phyloP scores from a whole-genome alignment of 768 basidiomycete genomes.

The Mycena latifolia region DNA sequence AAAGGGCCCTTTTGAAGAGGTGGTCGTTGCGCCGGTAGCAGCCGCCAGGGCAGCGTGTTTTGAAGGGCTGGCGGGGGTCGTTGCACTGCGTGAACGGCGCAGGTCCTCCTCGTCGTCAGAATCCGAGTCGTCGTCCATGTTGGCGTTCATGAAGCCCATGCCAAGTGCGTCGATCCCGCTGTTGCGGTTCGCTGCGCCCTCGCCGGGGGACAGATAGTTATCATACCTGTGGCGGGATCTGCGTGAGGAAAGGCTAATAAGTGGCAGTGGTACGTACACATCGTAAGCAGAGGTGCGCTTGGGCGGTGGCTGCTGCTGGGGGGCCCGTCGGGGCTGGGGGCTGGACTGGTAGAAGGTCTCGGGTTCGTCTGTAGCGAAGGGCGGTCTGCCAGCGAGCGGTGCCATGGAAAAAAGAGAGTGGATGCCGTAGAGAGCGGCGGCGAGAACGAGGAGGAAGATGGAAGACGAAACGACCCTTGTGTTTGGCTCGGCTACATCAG shows the following conservation, averaged over 20 bases:
- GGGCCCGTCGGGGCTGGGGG: constrained; percentile 40
- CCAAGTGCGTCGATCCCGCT: constrained; percentile 69
- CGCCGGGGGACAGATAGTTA: constrained; percentile 60
- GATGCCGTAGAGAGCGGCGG: constrained; percentile 33
- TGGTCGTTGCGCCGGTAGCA: constrained; percentile 42
- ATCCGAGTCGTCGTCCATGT: constrained; percentile 59
- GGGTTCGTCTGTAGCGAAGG: constrained; percentile 77
- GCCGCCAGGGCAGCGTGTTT: constrained; percentile 55
- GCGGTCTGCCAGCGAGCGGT: constrained; percentile 71
- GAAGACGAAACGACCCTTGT: constrained; percentile 17
- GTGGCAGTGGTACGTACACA: constrained; percentile 60
- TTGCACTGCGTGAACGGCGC: constrained; percentile 33
- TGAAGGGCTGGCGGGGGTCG: constrained; percentile 38
- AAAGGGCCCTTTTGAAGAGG: constrained; percentile 25
- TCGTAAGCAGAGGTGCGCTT: constrained; percentile 74
- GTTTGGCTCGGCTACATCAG: too few species aligned
- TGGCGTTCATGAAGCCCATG: constrained; percentile 58
- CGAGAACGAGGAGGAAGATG: not conserved
- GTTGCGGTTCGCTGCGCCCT: constrained; percentile 45
- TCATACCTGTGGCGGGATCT: constrained; percentile 68
- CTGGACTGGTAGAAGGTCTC: constrained; percentile 69
- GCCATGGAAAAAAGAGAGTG: constrained; percentile 47
- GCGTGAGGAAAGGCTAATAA: constrained; percentile 17
- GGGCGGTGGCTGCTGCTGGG: constrained; percentile 53
- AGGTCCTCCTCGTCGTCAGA: constrained; percentile 45